phyloP scores from a whole-genome alignment of 176 grass and related monocot species.

The Pharus latifolius region DNA sequence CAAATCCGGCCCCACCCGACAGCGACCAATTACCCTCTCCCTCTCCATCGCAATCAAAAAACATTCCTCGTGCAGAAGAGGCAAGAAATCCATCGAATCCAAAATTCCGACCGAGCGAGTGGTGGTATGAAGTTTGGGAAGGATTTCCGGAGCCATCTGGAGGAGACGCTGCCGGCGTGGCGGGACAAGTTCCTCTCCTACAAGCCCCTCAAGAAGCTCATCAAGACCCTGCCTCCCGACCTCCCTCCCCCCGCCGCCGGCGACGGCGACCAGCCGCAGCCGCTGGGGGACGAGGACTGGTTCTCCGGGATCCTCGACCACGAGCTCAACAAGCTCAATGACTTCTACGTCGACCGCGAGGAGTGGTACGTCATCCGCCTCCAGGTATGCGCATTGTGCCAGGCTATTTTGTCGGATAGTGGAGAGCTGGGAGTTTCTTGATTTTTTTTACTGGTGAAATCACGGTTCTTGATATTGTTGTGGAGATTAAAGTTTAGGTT shows the following conservation, averaged over 20 bases:
- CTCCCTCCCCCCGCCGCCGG: neutral
- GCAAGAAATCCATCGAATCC: too few species aligned
- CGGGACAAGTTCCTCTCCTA: constrained; percentile 93
- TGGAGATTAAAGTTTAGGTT: neutral
- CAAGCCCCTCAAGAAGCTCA: constrained; percentile 95
- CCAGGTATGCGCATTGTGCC: constrained; percentile 61
- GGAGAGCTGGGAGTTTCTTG: too few species aligned
- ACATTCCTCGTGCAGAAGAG: too few species aligned
- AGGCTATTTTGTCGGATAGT: too few species aligned
- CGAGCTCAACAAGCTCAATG: constrained; percentile 90
- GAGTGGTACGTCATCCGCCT: constrained; percentile 94
- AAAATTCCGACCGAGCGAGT: neutral
- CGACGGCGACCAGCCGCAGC: neutral
- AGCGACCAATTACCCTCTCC: constrained; percentile 12
- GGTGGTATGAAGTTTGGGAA: constrained; percentile 81
- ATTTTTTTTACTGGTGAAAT: too few species aligned
- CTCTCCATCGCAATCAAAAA: neutral
- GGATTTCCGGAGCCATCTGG: constrained; percentile 91
- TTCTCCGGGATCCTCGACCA: constrained; percentile 70
- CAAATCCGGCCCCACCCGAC: neutral
- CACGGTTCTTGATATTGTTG: neutral
- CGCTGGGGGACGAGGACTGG: constrained; percentile 18
- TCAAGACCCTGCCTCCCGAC: constrained; percentile 62
- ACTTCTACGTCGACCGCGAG: constrained; percentile 95
- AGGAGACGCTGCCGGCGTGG: constrained; percentile 91